phyloP scores from a whole-genome alignment of 2,329 filamentous ascomycete species.

The Diaporthe helianthi region DNA sequence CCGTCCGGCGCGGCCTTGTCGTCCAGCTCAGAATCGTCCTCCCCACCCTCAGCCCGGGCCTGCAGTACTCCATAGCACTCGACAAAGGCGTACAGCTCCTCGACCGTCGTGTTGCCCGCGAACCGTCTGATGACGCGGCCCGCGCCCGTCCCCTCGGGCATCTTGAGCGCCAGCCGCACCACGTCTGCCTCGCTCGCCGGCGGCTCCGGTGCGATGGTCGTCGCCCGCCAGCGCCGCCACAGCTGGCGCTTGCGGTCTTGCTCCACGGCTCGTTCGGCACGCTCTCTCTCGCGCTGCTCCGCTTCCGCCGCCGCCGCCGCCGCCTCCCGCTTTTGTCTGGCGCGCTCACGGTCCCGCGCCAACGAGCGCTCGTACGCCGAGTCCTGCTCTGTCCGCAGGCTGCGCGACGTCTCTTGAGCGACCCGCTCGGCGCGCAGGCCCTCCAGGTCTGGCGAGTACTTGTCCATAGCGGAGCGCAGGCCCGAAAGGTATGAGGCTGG shows the following conservation, averaged over 20 bases:
- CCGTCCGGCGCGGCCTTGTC: conserved; percentile 62
- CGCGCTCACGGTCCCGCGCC: conserved; percentile 85
- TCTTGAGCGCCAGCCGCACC: conserved; percentile 74
- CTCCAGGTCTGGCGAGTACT: conserved; percentile 78
- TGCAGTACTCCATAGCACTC: conserved; percentile 81
- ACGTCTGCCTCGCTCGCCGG: conserved; percentile 66
- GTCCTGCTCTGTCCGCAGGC: conserved; percentile 86
- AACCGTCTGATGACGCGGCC: conserved; percentile 83
- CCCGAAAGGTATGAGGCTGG: conserved; percentile 77
- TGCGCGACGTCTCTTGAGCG: conserved; percentile 82
- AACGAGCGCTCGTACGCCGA: conserved; percentile 92
- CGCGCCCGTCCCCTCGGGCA: conserved; percentile 65
- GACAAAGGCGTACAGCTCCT: conserved; percentile 95
- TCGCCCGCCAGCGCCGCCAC: conserved; percentile 83
- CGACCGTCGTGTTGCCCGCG: conserved; percentile 70
- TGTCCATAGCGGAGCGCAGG: conserved; percentile 74
- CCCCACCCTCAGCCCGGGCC: conserved; percentile 39
- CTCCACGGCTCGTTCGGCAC: conserved; percentile 66
- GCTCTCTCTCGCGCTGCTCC: conserved; percentile 65
- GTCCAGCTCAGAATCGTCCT: conserved; percentile 39
- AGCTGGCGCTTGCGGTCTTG: conserved; percentile 58
- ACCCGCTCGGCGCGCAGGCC: conserved; percentile 77
- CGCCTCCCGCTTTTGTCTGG: conserved; percentile 76
- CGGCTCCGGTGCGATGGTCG: conserved; percentile 73
- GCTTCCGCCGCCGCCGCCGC: conserved; percentile 73